Evolutionary conservation across 352 stramenopile genomes (phyloP).

Genomic region (Globisporangium solare): DNA sequence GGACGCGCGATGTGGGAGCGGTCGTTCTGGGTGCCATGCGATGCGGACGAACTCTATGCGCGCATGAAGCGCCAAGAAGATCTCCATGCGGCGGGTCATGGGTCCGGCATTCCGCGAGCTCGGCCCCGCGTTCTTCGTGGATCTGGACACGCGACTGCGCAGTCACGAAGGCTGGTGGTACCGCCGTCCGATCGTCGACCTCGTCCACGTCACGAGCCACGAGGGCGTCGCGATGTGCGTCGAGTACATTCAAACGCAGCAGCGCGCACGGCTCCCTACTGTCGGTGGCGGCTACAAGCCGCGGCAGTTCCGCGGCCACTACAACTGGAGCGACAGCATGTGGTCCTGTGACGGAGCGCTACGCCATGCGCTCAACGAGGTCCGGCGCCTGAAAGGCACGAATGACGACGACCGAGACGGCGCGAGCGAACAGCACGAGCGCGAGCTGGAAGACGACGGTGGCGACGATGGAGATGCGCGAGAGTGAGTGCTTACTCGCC

Average conservation of each 20-base stretch:
- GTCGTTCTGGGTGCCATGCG: slow-evolving; percentile 24
- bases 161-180: slow-evolving; percentile 26
- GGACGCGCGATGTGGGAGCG: slow-evolving; percentile 31
- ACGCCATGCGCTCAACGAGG: slow-evolving; percentile 12
- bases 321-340: slow-evolving; percentile 27
- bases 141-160: slow-evolving; percentile 15
- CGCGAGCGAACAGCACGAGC: background rate
- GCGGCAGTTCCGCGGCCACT: background rate
- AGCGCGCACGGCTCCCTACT: slow-evolving; percentile 18
- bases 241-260: slow-evolving; percentile 21
- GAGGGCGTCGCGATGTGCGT: slow-evolving; percentile 16
- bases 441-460: background rate
- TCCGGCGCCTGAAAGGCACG: slow-evolving; percentile 13
- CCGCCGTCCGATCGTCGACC: slow-evolving; percentile 10
- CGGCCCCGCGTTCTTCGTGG: slow-evolving; percentile 24
- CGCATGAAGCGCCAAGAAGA: slow-evolving; percentile 16
- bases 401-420: background rate
- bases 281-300: background rate
- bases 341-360: slow-evolving; percentile 16
- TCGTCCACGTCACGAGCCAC: slow-evolving; percentile 14
- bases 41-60: background rate
- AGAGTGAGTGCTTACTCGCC: background rate
- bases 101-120: slow-evolving; percentile 15
- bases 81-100: slow-evolving; percentile 21
- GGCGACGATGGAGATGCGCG: background rate